Evolutionary conservation across 2,329 filamentous ascomycete species (phyloP).

Genomic region (Trichophyton verrucosum): DNA sequence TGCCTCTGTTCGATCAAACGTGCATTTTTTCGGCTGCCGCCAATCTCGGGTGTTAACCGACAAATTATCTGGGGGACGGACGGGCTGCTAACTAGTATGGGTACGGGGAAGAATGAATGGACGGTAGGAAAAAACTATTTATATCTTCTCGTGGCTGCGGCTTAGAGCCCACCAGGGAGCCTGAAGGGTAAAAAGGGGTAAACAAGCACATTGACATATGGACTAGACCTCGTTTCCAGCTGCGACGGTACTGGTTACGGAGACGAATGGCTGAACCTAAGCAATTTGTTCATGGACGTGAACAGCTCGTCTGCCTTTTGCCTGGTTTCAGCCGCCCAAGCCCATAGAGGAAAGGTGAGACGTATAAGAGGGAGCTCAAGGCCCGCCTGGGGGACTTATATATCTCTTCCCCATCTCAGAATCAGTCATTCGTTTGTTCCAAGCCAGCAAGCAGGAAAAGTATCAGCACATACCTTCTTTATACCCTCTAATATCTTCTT

Average conservation of each 20-base stretch:
- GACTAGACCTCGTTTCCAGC: neutral
- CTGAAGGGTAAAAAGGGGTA: neutral
- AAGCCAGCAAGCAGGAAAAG: neutral
- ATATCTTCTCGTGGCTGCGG: constrained; percentile 1
- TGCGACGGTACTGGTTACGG: neutral
- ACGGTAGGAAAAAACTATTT: neutral
- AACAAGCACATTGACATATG: neutral
- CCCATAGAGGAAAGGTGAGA: neutral
- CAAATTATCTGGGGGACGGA: no score
- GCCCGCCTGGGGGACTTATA: neutral
- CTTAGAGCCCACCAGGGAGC: neutral
- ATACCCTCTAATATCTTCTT: neutral
- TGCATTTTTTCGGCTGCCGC: no score
- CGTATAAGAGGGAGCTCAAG: neutral
- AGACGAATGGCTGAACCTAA: neutral
- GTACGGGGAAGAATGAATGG: neutral
- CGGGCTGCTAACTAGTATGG: no score
- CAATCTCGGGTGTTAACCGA: no score
- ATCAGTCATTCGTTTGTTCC: neutral
- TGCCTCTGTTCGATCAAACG: no score
- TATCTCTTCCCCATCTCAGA: neutral
- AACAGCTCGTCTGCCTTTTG: neutral
- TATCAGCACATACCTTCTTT: neutral
- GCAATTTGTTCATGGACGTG: neutral
- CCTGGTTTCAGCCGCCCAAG: neutral